Evolutionary conservation across 345 rosid species (phyloP).

Genomic region (sweet orange (Citrus sinensis)): DNA sequence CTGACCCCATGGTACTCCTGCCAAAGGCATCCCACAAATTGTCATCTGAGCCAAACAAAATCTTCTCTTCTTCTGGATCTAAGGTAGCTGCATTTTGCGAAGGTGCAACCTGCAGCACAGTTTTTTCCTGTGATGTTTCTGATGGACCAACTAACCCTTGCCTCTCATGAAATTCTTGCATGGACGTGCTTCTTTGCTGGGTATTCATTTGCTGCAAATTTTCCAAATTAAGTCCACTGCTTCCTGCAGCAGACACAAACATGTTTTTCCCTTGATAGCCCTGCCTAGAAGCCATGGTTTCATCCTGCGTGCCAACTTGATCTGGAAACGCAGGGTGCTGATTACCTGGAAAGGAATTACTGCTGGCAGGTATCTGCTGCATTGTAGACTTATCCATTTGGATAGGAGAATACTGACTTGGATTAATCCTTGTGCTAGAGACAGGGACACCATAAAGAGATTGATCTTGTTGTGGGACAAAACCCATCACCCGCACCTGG

Average conservation of each 20-base stretch:
- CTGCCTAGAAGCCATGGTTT: conserved; percentile 46
- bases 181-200: conserved; percentile 30
- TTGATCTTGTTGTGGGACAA: conserved; percentile 58
- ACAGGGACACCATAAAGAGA: conserved; percentile 68
- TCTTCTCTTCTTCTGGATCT: conserved; percentile 89
- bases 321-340: conserved; percentile 45
- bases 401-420: conserved; percentile 38
- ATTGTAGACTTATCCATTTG: conserved; percentile 48
- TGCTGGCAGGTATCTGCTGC: conserved; percentile 44
- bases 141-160: conserved; percentile 36
- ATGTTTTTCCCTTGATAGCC: conserved; percentile 39
- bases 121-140: conserved; percentile 44
- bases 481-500: conserved; percentile 43
- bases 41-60: conserved; percentile 89
- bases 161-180: conserved; percentile 39
- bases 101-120: conserved; percentile 26
- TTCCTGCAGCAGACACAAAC: conserved; percentile 31
- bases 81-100: conserved; percentile 59
- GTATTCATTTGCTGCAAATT: conserved; percentile 41
- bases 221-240: conserved; percentile 38
- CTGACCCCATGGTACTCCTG: conserved; percentile 38
- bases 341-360: conserved; percentile 44
- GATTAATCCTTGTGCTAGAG: conserved; percentile 43
- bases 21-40: conserved; percentile 82
- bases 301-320: conserved; percentile 43